These are phyloP conservation scores for Warburgia ugandensis DNA, from an alignment of 164 flowering plant genomes.

Conservation along the genomic window DNA sequence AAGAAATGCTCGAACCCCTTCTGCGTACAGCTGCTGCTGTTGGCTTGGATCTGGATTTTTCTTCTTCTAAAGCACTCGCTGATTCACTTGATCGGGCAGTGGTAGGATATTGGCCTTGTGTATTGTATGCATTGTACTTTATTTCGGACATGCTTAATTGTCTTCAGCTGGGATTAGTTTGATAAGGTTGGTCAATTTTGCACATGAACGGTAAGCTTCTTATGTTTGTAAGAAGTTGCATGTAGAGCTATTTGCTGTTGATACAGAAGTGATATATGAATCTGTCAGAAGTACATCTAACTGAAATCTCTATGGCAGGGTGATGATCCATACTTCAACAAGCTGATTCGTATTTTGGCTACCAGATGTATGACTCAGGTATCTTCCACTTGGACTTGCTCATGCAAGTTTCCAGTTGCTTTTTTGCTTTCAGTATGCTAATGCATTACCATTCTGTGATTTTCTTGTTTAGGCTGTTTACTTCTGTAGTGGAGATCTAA, in stretches of 20 bases:
- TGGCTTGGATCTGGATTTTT: slow-evolving; percentile 76
- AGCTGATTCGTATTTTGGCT: slow-evolving; percentile 85
- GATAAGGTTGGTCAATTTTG: too few species aligned
- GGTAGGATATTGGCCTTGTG: slow-evolving; percentile 32
- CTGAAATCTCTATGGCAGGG: slow-evolving; percentile 40
- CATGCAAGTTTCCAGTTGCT: too few species aligned
- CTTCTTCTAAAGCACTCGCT: slow-evolving; percentile 93
- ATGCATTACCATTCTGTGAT: slow-evolving; percentile 3
- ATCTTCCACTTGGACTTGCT: too few species aligned
- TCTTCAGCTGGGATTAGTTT: too few species aligned
- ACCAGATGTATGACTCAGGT: slow-evolving; percentile 99
- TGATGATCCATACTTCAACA: slow-evolving; percentile 94
- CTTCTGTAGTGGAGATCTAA: slow-evolving; percentile 97
- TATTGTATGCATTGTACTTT: neutral
- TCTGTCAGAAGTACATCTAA: too few species aligned
- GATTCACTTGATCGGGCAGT: slow-evolving; percentile 95
- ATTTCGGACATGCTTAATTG: too few species aligned
- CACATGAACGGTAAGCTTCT: too few species aligned
- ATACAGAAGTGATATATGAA: too few species aligned
- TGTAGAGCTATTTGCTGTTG: too few species aligned
- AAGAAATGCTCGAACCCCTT: slow-evolving; percentile 95
- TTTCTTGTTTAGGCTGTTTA: slow-evolving; percentile 71
- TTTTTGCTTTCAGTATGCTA: neutral
- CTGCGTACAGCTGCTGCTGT: slow-evolving; percentile 83
- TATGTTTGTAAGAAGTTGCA: too few species aligned